Percentiles rank a stretch among this genome's conserved stretches.
phyloP scores from a whole-genome alignment of 345 rosid species.

The Pistacia atlantica region DNA sequence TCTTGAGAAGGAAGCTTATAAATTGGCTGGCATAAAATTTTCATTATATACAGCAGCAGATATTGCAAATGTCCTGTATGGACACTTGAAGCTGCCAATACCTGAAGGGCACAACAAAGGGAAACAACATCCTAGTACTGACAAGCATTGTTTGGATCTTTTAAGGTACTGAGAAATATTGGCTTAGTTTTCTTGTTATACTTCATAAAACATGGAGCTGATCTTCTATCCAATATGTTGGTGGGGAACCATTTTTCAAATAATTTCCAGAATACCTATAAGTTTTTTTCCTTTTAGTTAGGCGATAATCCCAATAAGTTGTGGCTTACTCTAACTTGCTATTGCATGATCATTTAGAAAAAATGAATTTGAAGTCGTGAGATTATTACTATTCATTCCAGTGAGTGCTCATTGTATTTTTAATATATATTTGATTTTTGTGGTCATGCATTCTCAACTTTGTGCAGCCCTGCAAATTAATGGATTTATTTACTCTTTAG shows the following conservation, averaged over 20 bases:
- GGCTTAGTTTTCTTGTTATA: constrained; percentile 2
- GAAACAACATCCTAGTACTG: constrained; percentile 89
- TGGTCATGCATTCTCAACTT: constrained; percentile 13
- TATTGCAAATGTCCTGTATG: constrained; percentile 84
- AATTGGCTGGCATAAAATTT: constrained; percentile 82
- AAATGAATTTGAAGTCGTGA: neutral
- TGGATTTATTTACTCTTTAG: constrained; percentile 45
- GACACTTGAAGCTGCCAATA: constrained; percentile 78
- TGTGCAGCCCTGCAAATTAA: constrained; percentile 2
- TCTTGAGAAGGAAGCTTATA: constrained; percentile 85
- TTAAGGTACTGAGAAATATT: constrained; percentile 54
- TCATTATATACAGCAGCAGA: constrained; percentile 82
- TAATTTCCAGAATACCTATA: neutral
- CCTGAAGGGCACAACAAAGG: constrained; percentile 65
- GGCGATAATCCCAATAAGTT: neutral
- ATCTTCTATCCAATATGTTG: neutral
- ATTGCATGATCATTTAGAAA: neutral
- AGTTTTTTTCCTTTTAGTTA: neutral
- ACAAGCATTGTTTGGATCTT: constrained; percentile 83
- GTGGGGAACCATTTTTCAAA: constrained; percentile 4
- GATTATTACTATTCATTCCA: neutral
- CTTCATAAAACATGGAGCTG: neutral
- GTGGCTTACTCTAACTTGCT: neutral
- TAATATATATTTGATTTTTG: neutral
- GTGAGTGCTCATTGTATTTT: neutral